These are phyloP conservation scores for Filosporella fistucella DNA, from an alignment of 495 filamentous ascomycete species.

Conservation along the genomic window DNA sequence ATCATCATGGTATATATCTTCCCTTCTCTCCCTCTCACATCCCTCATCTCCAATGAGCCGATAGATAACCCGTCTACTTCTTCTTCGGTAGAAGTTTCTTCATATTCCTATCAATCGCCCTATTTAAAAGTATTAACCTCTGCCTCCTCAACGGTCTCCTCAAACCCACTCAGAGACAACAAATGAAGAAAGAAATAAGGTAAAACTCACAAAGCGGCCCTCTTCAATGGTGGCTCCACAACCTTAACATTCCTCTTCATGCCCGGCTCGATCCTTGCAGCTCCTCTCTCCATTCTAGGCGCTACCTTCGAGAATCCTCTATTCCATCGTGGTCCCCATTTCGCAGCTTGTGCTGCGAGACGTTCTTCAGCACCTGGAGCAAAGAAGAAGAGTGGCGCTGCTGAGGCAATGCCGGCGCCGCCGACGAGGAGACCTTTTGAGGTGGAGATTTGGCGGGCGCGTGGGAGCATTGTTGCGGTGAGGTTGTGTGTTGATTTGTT, in stretches of 20 bases:
- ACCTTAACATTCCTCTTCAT: slow-evolving; percentile 8
- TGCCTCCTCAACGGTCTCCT: neutral
- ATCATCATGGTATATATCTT: too few relatives aligned
- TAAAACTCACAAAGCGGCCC: slow-evolving; percentile 14
- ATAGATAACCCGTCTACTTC: too few relatives aligned
- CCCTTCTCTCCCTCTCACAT: too few relatives aligned
- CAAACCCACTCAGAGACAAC: neutral
- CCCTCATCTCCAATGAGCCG: too few relatives aligned
- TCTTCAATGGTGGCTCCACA: slow-evolving; percentile 19
- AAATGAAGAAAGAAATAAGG: neutral
- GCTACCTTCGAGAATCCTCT: slow-evolving; percentile 8
- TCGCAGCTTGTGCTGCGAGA: slow-evolving; percentile 15
- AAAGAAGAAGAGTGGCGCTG: slow-evolving; percentile 19
- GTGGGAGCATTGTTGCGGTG: too few relatives aligned
- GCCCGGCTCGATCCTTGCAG: slow-evolving; percentile 3
- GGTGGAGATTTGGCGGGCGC: too few relatives aligned
- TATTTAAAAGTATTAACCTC: neutral
- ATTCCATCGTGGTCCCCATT: slow-evolving; percentile 20
- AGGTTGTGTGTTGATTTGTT: too few relatives aligned
- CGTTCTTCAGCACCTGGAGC: slow-evolving; percentile 15
- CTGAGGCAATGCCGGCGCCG: too few relatives aligned
- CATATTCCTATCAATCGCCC: slow-evolving; percentile 10
- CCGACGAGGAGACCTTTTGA: too few relatives aligned
- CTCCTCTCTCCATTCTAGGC: neutral
- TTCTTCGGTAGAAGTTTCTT: too few relatives aligned